These are phyloP conservation scores for Melastoma candidum DNA, from an alignment of 441 rosid species.

Conservation along the genomic window DNA sequence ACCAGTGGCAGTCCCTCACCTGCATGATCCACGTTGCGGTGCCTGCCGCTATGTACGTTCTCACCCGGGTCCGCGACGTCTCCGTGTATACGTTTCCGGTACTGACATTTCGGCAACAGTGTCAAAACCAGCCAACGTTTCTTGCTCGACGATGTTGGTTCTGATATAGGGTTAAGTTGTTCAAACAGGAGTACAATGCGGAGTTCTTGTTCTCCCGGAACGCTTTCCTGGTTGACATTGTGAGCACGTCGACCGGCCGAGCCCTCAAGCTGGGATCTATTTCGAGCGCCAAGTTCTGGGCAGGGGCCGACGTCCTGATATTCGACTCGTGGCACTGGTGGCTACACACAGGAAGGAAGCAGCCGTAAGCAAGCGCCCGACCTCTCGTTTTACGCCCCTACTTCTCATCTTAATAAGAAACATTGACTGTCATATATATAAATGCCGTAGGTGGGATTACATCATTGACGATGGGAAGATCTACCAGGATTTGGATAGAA, in stretches of 20 bases:
- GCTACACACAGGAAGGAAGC: constrained; percentile 62
- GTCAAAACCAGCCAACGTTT: too few species aligned
- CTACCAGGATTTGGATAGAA: constrained; percentile 33
- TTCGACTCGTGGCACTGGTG: constrained; percentile 92
- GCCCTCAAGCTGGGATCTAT: constrained; percentile 42
- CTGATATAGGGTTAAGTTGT: neutral
- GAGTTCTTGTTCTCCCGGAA: constrained; percentile 49
- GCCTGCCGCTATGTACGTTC: constrained; percentile 13
- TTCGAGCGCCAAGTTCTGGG: constrained; percentile 38
- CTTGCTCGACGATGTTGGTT: too few species aligned
- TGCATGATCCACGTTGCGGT: constrained; percentile 21
- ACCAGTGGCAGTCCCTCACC: constrained; percentile 29
- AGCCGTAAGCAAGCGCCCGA: constrained; percentile 28
- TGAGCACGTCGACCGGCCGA: constrained; percentile 26
- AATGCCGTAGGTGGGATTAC: constrained; percentile 30
- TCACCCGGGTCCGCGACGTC: constrained; percentile 8
- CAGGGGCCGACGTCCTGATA: constrained; percentile 33
- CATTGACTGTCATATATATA: neutral
- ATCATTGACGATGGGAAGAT: constrained; percentile 19
- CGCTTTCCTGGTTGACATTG: constrained; percentile 65
- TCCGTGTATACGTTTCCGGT: constrained; percentile 19
- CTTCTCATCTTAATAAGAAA: too few species aligned
- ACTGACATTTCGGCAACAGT: neutral
- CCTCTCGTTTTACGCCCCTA: too few species aligned
- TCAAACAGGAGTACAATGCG: constrained; percentile 33